Conservation (phyloP, 2,329 filamentous ascomycete genomes). For the Alternaria metachromatica region DNA sequence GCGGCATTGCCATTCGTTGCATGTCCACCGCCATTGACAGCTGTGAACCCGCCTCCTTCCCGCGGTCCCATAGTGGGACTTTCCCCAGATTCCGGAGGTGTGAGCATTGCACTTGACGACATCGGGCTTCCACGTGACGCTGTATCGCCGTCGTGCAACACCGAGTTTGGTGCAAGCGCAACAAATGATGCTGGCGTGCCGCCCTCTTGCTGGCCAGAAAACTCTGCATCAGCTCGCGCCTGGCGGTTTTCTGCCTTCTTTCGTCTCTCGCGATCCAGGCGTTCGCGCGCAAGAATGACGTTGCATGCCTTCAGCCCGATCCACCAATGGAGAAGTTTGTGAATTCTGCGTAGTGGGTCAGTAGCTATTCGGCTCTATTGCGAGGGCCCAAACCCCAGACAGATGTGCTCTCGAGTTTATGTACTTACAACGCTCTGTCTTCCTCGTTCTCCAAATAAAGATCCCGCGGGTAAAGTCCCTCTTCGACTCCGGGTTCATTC, state of each 20-base stretch:
- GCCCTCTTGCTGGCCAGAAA: conserved; percentile 27
- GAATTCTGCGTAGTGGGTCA: conserved; percentile 33
- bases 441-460: conserved; percentile 42
- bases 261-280: conserved; percentile 42
- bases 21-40: conserved; percentile 17
- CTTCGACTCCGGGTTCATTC: conserved; percentile 41
- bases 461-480: conserved; percentile 40
- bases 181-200: conserved; percentile 38
- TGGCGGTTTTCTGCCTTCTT: conserved; percentile 44
- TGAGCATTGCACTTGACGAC: conserved; percentile 37
- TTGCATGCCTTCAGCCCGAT: conserved; percentile 47
- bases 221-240: conserved; percentile 36
- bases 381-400: not conserved
- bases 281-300: conserved; percentile 45
- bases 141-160: conserved; percentile 34
- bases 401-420: not conserved
- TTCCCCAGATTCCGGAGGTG: conserved; percentile 38
- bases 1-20: conserved; percentile 9
- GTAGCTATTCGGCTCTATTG: not conserved
- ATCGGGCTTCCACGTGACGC: conserved; percentile 34
- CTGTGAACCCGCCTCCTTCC: conserved; percentile 20
- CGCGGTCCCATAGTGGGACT: conserved; percentile 32
- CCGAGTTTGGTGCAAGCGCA: conserved; percentile 37
- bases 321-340: conserved; percentile 47
- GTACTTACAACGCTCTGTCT: conserved; percentile 39